Evolutionary conservation across 805 yeast genomes (phyloP), one percentile per base, ranked within the genome.

Genomic region (Wickerhamiella allomyrinae): DNA sequence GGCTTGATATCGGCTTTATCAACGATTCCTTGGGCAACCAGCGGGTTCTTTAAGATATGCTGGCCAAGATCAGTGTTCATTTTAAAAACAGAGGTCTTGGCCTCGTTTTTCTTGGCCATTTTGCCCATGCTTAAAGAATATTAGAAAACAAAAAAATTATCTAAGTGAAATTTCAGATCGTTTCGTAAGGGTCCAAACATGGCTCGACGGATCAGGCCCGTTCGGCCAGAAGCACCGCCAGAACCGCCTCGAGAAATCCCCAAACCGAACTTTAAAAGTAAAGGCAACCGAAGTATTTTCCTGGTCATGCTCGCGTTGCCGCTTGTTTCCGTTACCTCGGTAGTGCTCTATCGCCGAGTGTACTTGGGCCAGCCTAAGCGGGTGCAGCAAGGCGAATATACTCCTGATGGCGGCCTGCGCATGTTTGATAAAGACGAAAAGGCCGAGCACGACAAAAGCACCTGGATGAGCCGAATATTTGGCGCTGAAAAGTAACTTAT

Each of bases 61-160:
- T 91, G 98, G 49, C 98, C 98, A 43, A 91, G 69, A 57, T 84
- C 91, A 13, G 97, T 91, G 63, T 91, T 91, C 74, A 91, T 87
- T 58, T 91, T 91, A 74, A 91, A 91, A 29, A 91, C 95, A 2
- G 62, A 54, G 8, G 58, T 61, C 45, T 50, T 54, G 20, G 51
- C 53, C 24, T 51, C 53, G 27, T 45, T 44, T 45, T 53, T 51
- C 7, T 49, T 50, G 13, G 49, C 45, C n/a, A 53, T 51, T 40
- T 57, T 58, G 8, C 60, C 60, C 63, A 59, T 59, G 21, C 24
- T 37, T 15, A 17, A 9, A 36, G 2, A 36, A 36, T 15, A 7
- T 20, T 17, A 13, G 20, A 25, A 7, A 23, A 14, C 15, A 20
- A 15, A 23, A 14, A 10, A 19, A 15, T 20, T 25, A 19, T 20